These are phyloP conservation scores for Biscogniauxia mediterranea DNA, from an alignment of 2,329 filamentous ascomycete genomes.

Conservation along the genomic window DNA sequence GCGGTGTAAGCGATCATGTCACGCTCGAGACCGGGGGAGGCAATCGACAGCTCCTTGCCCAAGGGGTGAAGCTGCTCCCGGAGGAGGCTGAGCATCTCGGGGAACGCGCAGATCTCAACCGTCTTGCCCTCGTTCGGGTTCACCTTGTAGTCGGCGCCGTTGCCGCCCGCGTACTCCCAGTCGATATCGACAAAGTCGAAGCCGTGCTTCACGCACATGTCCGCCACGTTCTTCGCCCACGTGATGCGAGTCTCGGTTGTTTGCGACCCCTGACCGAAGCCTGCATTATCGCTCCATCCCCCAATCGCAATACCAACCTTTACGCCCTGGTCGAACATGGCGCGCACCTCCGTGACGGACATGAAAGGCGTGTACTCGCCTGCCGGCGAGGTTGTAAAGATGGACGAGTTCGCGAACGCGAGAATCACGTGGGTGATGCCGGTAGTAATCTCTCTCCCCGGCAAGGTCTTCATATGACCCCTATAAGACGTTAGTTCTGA, in stretches of 20 bases:
- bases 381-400: conserved; percentile 10
- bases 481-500: neutral
- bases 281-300: conserved; percentile 68
- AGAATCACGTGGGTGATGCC: conserved; percentile 23
- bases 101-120: conserved; percentile 63
- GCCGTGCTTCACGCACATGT: conserved; percentile 58
- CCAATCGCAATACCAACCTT: conserved; percentile 71
- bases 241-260: conserved; percentile 47
- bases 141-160: conserved; percentile 66
- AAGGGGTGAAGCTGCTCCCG: conserved; percentile 56
- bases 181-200: conserved; percentile 71
- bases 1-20: conserved; percentile 67
- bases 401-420: conserved; percentile 19
- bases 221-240: conserved; percentile 62
- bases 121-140: conserved; percentile 57
- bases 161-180: conserved; percentile 65
- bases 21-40: conserved; percentile 58
- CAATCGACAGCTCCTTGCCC: conserved; percentile 55
- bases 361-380: conserved; percentile 46
- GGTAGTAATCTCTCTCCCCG: conserved; percentile 12
- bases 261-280: conserved; percentile 57
- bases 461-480: conserved; percentile 12
- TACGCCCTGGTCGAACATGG: conserved; percentile 48
- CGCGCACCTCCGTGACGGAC: conserved; percentile 45
- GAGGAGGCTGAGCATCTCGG: conserved; percentile 57